Percentiles rank a stretch among this genome's conserved stretches.
Conservation (phyloP, 2,329 filamentous ascomycete species). For the Diaporthe sp. region DNA sequence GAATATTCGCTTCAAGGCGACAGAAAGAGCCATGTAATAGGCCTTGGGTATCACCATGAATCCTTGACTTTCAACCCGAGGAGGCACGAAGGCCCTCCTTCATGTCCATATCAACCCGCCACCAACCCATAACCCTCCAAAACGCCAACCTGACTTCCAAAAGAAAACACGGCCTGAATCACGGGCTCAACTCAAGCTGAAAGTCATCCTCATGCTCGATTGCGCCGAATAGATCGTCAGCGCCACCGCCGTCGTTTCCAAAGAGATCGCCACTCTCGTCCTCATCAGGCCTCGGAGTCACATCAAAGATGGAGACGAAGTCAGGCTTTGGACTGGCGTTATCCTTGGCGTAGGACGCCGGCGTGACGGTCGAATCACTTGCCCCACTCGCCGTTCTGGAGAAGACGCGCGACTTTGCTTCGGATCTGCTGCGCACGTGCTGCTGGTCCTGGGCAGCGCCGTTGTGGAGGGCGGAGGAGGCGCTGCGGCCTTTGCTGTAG, state of each 20-base stretch:
- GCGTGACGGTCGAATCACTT: constrained; percentile 62
- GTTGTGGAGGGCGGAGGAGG: constrained; percentile 61
- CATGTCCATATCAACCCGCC: neutral
- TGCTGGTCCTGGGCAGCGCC: constrained; percentile 40
- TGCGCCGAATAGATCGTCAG: neutral
- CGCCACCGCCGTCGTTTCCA: constrained; percentile 51
- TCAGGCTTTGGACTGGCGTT: constrained; percentile 54
- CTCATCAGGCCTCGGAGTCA: constrained; percentile 57
- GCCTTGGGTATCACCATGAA: constrained; percentile 21
- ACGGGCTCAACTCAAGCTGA: constrained; percentile 32
- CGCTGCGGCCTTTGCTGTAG: constrained; percentile 82
- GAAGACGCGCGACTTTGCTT: constrained; percentile 43
- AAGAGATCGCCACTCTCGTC: constrained; percentile 60
- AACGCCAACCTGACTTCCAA: neutral
- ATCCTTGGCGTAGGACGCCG: constrained; percentile 57
- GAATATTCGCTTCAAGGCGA: constrained; percentile 12
- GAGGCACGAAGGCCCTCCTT: neutral
- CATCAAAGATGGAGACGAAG: constrained; percentile 72
- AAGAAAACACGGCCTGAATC: neutral
- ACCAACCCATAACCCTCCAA: neutral
- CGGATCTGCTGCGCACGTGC: constrained; percentile 41
- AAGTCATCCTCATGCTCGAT: constrained; percentile 28
- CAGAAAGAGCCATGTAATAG: neutral
- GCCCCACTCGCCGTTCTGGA: constrained; percentile 53
- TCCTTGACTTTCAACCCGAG: neutral